Conservation (phyloP, 2,329 filamentous ascomycete species). For the Stemphylium lycopersici region DNA sequence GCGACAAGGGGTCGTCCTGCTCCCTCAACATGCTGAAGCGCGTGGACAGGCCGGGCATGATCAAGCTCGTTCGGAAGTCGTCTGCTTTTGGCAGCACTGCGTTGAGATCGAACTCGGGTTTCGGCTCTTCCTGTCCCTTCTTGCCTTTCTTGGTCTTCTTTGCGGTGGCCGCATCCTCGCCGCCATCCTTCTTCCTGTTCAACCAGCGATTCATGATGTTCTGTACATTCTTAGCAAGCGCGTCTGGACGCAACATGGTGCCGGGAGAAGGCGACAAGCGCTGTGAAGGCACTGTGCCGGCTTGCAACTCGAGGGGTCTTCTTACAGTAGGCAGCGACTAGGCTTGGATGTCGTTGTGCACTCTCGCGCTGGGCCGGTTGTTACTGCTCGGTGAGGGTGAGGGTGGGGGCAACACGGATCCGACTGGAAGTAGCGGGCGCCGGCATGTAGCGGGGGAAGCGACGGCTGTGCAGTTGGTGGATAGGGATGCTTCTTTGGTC, state of each 20-base stretch:
- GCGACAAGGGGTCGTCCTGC: slow-evolving; percentile 88
- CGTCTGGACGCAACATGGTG: too few relatives aligned
- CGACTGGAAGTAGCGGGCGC: slow-evolving; percentile 23
- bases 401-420: slow-evolving; percentile 9
- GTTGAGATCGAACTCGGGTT: slow-evolving; percentile 73
- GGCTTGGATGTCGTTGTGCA: neutral
- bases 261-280: too few relatives aligned
- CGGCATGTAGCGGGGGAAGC: slow-evolving; percentile 33
- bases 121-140: slow-evolving; percentile 60
- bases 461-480: neutral
- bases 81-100: slow-evolving; percentile 79
- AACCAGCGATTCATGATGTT: slow-evolving; percentile 76
- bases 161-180: slow-evolving; percentile 34
- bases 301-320: neutral
- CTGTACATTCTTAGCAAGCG: slow-evolving; percentile 29
- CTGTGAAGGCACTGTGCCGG: too few relatives aligned
- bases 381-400: neutral
- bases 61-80: slow-evolving; percentile 91
- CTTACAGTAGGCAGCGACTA: slow-evolving; percentile 23
- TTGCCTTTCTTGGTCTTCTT: slow-evolving; percentile 56
- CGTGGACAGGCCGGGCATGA: slow-evolving; percentile 94
- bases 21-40: slow-evolving; percentile 96
- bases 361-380: slow-evolving; percentile 3
- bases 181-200: slow-evolving; percentile 68
- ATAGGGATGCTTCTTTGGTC: neutral